These are phyloP conservation scores for Afroboletus lepidellus DNA, from an alignment of 1,284 basidiomycete species.

Conservation along the genomic window DNA sequence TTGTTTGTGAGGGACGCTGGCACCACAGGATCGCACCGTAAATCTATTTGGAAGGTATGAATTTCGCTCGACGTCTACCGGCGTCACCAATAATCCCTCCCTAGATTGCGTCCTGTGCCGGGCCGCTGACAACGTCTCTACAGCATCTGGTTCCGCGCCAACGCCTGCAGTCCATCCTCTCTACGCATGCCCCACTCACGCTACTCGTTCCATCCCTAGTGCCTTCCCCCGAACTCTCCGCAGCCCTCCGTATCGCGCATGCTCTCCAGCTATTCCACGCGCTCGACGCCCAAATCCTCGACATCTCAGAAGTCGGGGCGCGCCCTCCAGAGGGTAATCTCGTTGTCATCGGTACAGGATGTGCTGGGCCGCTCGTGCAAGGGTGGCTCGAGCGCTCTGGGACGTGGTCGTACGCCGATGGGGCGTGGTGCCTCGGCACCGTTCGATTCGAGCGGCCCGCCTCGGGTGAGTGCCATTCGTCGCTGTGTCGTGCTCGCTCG, in stretches of 20 bases:
- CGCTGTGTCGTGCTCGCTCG: neutral
- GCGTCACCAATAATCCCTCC: neutral
- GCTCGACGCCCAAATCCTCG: conserved; percentile 62
- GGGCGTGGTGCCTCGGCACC: conserved; percentile 19
- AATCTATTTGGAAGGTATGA: conserved; percentile 26
- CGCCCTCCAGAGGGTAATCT: conserved; percentile 47
- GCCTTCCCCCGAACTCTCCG: conserved; percentile 36
- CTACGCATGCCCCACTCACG: conserved; percentile 48
- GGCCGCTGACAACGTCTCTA: neutral
- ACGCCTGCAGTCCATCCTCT: conserved; percentile 64
- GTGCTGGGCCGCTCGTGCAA: conserved; percentile 31
- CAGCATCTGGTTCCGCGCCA: conserved; percentile 27
- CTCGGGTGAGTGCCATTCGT: conserved; percentile 23
- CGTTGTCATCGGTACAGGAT: conserved; percentile 56
- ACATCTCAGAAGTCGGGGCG: conserved; percentile 36
- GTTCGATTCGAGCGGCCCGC: conserved; percentile 26
- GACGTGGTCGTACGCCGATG: conserved; percentile 16
- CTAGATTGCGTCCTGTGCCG: conserved; percentile 8
- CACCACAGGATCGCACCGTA: neutral
- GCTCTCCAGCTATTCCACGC: conserved; percentile 68
- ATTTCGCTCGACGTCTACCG: neutral
- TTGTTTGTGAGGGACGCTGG: conserved; percentile 14
- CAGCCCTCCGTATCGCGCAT: conserved; percentile 65
- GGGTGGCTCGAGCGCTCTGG: conserved; percentile 29
- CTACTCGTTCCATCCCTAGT: conserved; percentile 54